These are phyloP conservation scores for Ceratobasidium sp. DNA, from an alignment of 1,284 basidiomycete genomes.

Conservation along the genomic window DNA sequence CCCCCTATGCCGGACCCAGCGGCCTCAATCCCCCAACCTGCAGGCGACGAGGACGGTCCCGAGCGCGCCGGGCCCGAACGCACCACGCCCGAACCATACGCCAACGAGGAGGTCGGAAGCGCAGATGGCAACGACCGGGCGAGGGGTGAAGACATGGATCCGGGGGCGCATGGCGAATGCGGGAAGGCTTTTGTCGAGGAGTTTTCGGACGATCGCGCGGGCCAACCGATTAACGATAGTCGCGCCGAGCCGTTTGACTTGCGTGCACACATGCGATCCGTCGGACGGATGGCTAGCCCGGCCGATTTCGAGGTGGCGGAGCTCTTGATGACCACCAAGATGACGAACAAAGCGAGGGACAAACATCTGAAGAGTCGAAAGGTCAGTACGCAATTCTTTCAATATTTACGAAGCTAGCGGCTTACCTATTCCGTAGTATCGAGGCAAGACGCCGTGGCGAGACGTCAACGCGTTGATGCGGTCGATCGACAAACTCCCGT, in stretches of 20 bases:
- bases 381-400: background rate
- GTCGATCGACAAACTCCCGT: background rate
- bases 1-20: background rate
- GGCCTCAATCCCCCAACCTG: background rate
- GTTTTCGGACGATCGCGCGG: background rate
- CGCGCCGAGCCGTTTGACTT: background rate
- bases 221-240: background rate
- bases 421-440: background rate
- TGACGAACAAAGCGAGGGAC: slow-evolving; percentile 3
- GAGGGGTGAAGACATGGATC: background rate
- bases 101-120: background rate
- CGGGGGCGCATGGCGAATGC: background rate
- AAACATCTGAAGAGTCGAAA: slow-evolving; percentile 9
- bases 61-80: background rate
- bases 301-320: background rate
- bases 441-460: background rate
- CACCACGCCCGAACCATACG: background rate
- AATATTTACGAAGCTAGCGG: background rate
- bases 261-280: background rate
- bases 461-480: background rate
- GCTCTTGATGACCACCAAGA: slow-evolving; percentile 4
- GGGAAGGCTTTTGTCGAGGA: background rate
- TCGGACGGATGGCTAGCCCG: background rate
- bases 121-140: background rate
- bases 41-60: background rate